Conservation (phyloP, 768 basidiomycete species). For the Imleria badia region DNA sequence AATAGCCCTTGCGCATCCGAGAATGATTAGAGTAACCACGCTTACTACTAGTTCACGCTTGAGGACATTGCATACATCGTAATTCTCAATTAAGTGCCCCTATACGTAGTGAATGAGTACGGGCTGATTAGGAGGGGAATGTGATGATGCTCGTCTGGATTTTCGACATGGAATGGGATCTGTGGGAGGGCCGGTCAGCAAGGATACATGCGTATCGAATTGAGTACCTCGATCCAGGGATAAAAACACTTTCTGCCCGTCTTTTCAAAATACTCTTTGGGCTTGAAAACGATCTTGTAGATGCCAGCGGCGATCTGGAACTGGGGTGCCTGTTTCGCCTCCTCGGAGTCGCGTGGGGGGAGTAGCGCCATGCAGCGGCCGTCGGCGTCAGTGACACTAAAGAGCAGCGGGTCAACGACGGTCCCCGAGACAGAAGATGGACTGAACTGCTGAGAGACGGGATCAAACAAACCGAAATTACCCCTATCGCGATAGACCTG, state of each 20-base stretch:
- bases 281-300: constrained; percentile 87
- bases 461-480: constrained; percentile 46
- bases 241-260: constrained; percentile 73
- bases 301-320: constrained; percentile 44
- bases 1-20: constrained; percentile 29
- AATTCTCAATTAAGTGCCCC: constrained; percentile 82
- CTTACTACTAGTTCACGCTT: constrained; percentile 4
- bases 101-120: constrained; percentile 88
- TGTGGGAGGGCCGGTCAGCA: constrained; percentile 29
- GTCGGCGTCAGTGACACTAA: constrained; percentile 75
- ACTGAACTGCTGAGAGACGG: constrained; percentile 61
- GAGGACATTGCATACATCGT: constrained; percentile 1
- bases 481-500: constrained; percentile 46
- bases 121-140: constrained; percentile 91
- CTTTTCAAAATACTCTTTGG: constrained; percentile 75
- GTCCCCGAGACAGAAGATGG: background rate
- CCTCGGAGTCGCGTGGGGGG: constrained; percentile 49
- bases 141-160: constrained; percentile 83
- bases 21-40: constrained; percentile 8
- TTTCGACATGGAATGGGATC: constrained; percentile 76
- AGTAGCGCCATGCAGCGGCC: constrained; percentile 83
- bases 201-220: background rate
- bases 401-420: background rate
- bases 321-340: constrained; percentile 41
- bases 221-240: constrained; percentile 82